Evolutionary conservation across 495 filamentous ascomycete genomes (phyloP).

Genomic region (Penicillium simplicissimum): DNA sequence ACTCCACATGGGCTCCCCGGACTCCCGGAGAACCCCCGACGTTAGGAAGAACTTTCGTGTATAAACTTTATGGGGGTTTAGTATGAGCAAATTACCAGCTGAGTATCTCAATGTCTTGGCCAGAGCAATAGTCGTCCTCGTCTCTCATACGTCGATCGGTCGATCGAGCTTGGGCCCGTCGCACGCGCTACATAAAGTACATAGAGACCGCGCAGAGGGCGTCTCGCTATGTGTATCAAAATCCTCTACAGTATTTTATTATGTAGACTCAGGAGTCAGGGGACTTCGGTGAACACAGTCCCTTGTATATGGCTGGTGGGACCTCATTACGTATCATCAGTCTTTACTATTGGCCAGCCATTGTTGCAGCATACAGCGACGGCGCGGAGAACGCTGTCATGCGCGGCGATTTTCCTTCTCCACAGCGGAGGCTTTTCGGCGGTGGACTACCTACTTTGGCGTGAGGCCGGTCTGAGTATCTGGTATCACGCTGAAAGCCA

Average conservation of each 20-base stretch:
- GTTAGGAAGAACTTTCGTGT: not conserved
- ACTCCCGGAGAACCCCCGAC: not conserved
- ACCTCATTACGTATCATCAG: not conserved
- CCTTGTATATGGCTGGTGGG: not conserved
- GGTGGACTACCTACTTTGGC: not conserved
- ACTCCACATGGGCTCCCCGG: not conserved
- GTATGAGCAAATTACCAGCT: not conserved
- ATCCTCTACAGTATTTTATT: not conserved
- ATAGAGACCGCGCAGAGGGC: not conserved
- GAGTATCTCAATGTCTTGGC: not conserved
- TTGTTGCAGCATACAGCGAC: not conserved
- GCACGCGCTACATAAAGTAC: not conserved
- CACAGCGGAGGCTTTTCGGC: not conserved
- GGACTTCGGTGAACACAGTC: not conserved
- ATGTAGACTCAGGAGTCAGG: not conserved
- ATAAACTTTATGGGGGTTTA: not conserved
- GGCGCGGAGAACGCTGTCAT: not conserved
- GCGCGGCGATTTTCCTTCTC: not conserved
- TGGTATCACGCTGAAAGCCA: not conserved
- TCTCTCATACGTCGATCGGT: slow-evolving; percentile 15
- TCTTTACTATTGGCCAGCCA: not conserved
- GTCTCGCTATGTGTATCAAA: not conserved
- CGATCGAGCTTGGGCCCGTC: slow-evolving; percentile 9
- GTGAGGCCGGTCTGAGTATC: not conserved
- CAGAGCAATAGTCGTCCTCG: not conserved